Conservation (phyloP, 2,329 filamentous ascomycete species). For the Myotisia sp. region DNA sequence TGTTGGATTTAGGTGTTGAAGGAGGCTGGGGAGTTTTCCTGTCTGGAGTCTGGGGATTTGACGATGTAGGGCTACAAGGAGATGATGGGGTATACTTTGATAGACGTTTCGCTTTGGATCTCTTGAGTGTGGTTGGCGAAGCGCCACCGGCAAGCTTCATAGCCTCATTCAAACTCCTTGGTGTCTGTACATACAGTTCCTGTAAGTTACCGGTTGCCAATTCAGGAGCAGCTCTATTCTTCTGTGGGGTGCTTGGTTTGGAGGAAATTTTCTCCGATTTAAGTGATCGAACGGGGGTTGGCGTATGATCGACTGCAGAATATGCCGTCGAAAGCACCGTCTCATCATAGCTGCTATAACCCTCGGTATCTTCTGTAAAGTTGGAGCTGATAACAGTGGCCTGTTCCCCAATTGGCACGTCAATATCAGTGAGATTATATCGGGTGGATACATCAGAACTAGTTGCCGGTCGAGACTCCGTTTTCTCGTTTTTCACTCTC, state of each 20-base stretch:
- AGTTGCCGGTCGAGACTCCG: slow-evolving; percentile 1
- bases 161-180: slow-evolving; percentile 13
- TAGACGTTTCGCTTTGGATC: slow-evolving; percentile 28
- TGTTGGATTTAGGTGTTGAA: slow-evolving; percentile 3
- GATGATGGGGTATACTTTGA: slow-evolving; percentile 26
- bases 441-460: slow-evolving; percentile 24
- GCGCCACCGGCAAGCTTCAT: slow-evolving; percentile 18
- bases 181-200: too few relatives aligned
- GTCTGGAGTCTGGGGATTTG: slow-evolving; percentile 14
- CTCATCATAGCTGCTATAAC: not conserved
- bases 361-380: not conserved
- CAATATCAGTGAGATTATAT: slow-evolving; percentile 40
- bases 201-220: too few relatives aligned
- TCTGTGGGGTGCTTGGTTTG: not conserved
- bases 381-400: slow-evolving; percentile 5
- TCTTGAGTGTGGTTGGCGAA: slow-evolving; percentile 21
- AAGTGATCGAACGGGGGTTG: not conserved
- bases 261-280: not conserved
- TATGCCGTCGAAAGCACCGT: too few relatives aligned
- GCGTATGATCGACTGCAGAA: too few relatives aligned
- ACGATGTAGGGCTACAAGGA: slow-evolving; percentile 16
- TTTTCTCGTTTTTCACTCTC: slow-evolving; percentile 22
- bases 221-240: too few relatives aligned
- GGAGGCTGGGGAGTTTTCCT: slow-evolving; percentile 8
- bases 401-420: slow-evolving; percentile 47